Percentiles rank a stretch among this genome's conserved stretches.
These are phyloP conservation scores for Fusarium aywerte DNA, from an alignment of 2,329 filamentous ascomycete genomes.

Conservation along the genomic window DNA sequence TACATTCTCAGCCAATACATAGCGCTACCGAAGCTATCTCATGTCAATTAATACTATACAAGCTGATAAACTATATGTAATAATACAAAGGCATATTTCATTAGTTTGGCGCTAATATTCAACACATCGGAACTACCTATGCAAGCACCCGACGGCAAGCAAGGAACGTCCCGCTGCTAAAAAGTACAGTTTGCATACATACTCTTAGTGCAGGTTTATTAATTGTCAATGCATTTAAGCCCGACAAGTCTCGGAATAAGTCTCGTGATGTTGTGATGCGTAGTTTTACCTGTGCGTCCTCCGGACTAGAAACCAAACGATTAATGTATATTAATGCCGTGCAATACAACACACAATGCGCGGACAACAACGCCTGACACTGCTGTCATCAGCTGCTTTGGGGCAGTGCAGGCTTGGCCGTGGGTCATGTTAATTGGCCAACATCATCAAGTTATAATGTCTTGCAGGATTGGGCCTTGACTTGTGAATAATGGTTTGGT, in stretches of 20 bases:
- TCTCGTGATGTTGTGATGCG: constrained; percentile 4
- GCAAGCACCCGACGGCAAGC: constrained; percentile 17
- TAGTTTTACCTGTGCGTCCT: constrained; percentile 4
- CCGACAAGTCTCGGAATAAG: not conserved
- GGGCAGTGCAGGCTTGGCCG: constrained; percentile 32
- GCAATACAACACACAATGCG: constrained; percentile 2
- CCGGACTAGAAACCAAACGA: not conserved
- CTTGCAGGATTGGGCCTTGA: not conserved
- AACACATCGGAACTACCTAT: constrained; percentile 17
- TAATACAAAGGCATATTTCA: not conserved
- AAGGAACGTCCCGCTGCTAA: constrained; percentile 27
- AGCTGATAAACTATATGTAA: not conserved
- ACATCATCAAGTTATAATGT: not conserved
- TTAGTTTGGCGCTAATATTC: constrained; percentile 18
- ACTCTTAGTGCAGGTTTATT: not conserved
- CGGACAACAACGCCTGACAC: constrained; percentile 9
- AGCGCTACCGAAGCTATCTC: too few relatives aligned
- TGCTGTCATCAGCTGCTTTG: constrained; percentile 16
- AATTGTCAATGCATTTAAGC: not conserved
- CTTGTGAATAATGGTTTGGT: not conserved
- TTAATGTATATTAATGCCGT: not conserved
- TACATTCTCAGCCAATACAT: not conserved
- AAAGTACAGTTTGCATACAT: constrained; percentile 11
- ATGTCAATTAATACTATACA: not conserved
- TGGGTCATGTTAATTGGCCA: constrained; percentile 16